phyloP scores from a whole-genome alignment of 2,329 filamentous ascomycete genomes.

The Paracoccidioides brasiliensis region DNA sequence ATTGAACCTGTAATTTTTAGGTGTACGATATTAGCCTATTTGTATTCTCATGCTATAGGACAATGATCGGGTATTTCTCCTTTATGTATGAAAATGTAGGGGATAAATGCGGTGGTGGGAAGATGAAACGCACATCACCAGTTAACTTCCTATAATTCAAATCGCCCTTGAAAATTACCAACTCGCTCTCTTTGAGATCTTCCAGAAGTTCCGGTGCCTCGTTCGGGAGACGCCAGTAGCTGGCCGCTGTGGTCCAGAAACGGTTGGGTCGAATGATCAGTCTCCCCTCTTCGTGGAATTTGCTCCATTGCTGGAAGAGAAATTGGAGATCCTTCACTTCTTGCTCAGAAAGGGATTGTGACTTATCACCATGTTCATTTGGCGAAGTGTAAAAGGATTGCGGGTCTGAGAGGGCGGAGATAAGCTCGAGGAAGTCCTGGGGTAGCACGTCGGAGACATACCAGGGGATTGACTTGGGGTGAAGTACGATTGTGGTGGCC shows the following conservation, averaged over 20 bases:
- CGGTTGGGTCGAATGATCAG: constrained; percentile 68
- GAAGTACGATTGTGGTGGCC: constrained; percentile 74
- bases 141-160: constrained; percentile 91
- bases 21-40: not conserved
- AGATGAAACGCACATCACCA: constrained; percentile 54
- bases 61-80: not conserved
- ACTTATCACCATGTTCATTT: constrained; percentile 41
- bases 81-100: not conserved
- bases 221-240: constrained; percentile 74
- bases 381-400: constrained; percentile 67
- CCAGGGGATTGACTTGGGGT: constrained; percentile 93
- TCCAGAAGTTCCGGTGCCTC: constrained; percentile 54
- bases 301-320: constrained; percentile 70
- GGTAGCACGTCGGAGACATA: constrained; percentile 94
- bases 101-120: not conserved
- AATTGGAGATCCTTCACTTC: constrained; percentile 58
- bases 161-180: constrained; percentile 95
- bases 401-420: constrained; percentile 66
- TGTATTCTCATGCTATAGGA: not conserved
- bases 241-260: constrained; percentile 83
- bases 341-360: constrained; percentile 50
- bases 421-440: constrained; percentile 67
- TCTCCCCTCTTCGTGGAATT: constrained; percentile 69
- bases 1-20: constrained; percentile 44
- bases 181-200: constrained; percentile 68